Evolutionary conservation across 78 protist species (phyloP).

Genomic region (Creolimax fragrantissima): DNA sequence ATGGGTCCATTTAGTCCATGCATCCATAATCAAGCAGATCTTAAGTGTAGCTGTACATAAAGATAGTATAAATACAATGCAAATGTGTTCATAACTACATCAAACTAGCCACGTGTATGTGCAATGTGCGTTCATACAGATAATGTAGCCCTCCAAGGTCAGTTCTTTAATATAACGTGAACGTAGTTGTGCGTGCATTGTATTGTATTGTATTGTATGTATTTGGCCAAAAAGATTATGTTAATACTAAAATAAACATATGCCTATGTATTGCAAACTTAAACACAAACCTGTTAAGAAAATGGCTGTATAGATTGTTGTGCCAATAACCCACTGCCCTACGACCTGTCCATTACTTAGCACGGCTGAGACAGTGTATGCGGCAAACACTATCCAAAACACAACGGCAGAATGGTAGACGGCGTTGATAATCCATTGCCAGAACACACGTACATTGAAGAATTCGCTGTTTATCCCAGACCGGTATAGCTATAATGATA

Average conservation of each 20-base stretch:
- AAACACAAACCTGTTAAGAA: neutral
- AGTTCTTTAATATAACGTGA: too few species aligned
- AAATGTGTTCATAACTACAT: too few species aligned
- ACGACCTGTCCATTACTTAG: neutral
- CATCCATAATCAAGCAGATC: neutral
- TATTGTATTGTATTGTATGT: too few species aligned
- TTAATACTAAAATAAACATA: too few species aligned
- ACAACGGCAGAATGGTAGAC: slow-evolving; percentile 34
- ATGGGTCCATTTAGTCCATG: neutral
- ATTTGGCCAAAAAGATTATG: too few species aligned
- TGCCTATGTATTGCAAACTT: too few species aligned
- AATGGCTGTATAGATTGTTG: neutral
- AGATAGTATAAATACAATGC: too few species aligned
- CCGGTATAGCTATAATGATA: slow-evolving; percentile 43
- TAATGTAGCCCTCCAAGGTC: too few species aligned
- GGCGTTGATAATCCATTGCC: slow-evolving; percentile 41
- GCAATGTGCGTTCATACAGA: too few species aligned
- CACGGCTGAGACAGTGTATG: neutral
- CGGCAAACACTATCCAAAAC: slow-evolving; percentile 1
- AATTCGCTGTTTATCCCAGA: slow-evolving; percentile 26
- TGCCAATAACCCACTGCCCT: slow-evolving; percentile 16
- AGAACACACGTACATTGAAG: slow-evolving; percentile 44
- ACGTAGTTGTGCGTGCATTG: too few species aligned
- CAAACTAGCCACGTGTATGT: too few species aligned
- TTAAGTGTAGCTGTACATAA: slow-evolving; percentile 34